Conservation (phyloP, 2,329 filamentous ascomycete species). For the Fusarium duplospermum region DNA sequence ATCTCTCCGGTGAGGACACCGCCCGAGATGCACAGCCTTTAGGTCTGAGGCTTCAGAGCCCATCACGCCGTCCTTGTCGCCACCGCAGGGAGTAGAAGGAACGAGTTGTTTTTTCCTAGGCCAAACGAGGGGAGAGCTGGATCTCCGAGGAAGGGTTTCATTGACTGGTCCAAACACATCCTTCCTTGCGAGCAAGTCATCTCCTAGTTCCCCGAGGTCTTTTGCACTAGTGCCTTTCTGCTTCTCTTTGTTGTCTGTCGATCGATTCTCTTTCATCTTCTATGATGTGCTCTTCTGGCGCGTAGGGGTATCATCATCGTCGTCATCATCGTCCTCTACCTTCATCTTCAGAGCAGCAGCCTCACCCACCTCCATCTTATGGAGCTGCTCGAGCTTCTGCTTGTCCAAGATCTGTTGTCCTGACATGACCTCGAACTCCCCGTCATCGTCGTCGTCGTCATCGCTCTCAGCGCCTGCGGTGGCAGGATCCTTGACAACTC, state of each 20-base stretch:
- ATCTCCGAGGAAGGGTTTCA: neutral
- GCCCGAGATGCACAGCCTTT: neutral
- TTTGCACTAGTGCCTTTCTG: neutral
- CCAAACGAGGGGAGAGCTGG: neutral
- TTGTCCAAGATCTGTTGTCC: slow-evolving; percentile 58
- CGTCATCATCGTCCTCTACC: slow-evolving; percentile 53
- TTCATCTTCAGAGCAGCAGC: slow-evolving; percentile 61
- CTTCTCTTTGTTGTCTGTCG: neutral
- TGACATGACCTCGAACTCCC: slow-evolving; percentile 59
- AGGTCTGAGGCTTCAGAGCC: neutral
- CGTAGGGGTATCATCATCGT: slow-evolving; percentile 49
- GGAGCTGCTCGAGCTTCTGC: slow-evolving; percentile 62
- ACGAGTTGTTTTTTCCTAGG: neutral
- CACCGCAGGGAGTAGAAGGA: neutral
- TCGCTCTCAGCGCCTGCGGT: slow-evolving; percentile 53
- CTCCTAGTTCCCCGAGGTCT: neutral
- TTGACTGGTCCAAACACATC: neutral
- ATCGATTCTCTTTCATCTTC: slow-evolving; percentile 39
- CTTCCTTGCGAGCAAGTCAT: neutral
- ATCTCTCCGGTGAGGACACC: neutral
- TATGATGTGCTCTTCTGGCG: slow-evolving; percentile 47
- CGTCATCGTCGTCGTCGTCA: slow-evolving; percentile 53
- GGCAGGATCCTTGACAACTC: slow-evolving; percentile 40
- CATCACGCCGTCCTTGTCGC: neutral
- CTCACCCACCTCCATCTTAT: slow-evolving; percentile 70